Base-by-base conservation (phyloP, 2,329 filamentous ascomycete genomes). In the Seiridium cupressi region DNA sequence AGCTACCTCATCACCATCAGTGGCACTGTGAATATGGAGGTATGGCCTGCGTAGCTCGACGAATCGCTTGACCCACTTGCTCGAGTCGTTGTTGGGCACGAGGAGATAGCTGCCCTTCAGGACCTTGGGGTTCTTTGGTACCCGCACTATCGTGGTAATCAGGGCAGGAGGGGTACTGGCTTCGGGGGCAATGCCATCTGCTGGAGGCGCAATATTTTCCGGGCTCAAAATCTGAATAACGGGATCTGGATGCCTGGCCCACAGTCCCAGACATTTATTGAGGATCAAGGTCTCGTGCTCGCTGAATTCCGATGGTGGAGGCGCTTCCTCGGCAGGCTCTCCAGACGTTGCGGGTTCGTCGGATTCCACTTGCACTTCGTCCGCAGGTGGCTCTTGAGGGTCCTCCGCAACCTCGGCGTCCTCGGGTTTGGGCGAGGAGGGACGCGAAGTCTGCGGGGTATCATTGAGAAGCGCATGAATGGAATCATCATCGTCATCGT, bases 31-130 rank as follows among this genome's bases (percentile, higher is more conserved):
- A 42, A 99, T 86, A 74, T 98, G 93, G 57, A 99, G 82, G 72
- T 98, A 99, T 0, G 95, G 95, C 57, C 90, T 85, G 38, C 95
- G 87, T 35, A 99, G 84, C 76, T 99, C 95, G 55, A 97, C 92
- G 70, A 96, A 98, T 47, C 94, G 89, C 68, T 93, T 92, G 35
- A 95, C 85, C 95, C 95, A 99, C 62, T 90, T 86, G 31, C 88
- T 90, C 42, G 89, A 91, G 58, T 91, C 89, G 59, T 88, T 89
- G 70, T 93, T 93, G 0, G 93, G 93, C 3, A 91, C 91, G 48
- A 98, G 82, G 13, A 99, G 84, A 73, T 95, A 96, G 13, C 93
- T 93, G 13, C 91, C 89, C 77, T 96, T 97, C 66, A 96, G 82
- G 1, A 95, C 83, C 48, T 85, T 86, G 1, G 89, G 85, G 66